Percentiles rank a stretch among this genome's conserved stretches.
These are phyloP conservation scores for Suillus clintonianus DNA, from an alignment of 768 basidiomycete genomes.

Conservation along the genomic window DNA sequence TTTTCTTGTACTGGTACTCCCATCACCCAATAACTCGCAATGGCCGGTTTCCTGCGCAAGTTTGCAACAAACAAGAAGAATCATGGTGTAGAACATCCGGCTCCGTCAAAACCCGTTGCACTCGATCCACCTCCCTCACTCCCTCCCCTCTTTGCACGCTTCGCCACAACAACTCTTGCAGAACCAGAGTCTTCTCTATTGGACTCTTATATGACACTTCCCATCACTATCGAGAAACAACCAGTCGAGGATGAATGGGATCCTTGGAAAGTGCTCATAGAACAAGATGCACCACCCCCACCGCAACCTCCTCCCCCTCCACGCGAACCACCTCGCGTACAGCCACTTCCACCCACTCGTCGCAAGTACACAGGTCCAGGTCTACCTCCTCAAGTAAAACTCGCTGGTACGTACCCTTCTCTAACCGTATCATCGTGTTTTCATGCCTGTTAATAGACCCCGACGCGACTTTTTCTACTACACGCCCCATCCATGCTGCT, in stretches of 20 bases:
- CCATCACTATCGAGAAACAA: background rate
- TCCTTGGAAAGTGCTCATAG: slow-evolving; percentile 19
- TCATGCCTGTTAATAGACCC: slow-evolving; percentile 6
- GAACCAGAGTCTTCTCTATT: slow-evolving; percentile 24
- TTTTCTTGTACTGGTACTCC: slow-evolving; percentile 3
- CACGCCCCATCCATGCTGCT: slow-evolving; percentile 17
- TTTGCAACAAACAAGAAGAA: slow-evolving; percentile 38
- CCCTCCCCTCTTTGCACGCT: slow-evolving; percentile 45
- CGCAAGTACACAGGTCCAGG: slow-evolving; percentile 2
- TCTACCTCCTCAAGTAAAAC: background rate
- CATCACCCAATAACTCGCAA: slow-evolving; percentile 25
- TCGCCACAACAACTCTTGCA: slow-evolving; percentile 35
- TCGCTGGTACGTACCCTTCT: slow-evolving; percentile 17
- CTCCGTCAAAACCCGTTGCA: slow-evolving; percentile 2
- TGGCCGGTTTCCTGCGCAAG: slow-evolving; percentile 61
- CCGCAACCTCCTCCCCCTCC: background rate
- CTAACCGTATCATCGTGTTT: background rate
- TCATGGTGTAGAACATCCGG: slow-evolving; percentile 4
- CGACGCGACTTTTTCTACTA: background rate
- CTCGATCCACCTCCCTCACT: slow-evolving; percentile 27
- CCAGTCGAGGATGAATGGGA: slow-evolving; percentile 21
- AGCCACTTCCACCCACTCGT: background rate
- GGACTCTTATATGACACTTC: background rate
- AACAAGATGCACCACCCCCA: background rate
- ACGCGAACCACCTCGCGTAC: no score